These are phyloP conservation scores for Eimeria praecox DNA, from an alignment of 169 alveolate species.

Conservation along the genomic window DNA sequence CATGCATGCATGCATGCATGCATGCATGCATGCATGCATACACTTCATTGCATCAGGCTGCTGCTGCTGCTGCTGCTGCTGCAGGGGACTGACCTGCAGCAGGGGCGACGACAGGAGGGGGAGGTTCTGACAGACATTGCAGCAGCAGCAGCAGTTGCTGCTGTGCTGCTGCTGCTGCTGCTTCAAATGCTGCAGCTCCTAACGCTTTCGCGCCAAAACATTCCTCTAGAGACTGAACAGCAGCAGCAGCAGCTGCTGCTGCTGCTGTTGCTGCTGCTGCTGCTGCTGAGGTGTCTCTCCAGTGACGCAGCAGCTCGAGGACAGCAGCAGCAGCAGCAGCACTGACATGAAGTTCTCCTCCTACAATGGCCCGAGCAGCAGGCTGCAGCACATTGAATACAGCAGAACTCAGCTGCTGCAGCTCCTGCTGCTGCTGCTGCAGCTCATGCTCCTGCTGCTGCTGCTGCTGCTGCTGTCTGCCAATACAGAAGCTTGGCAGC, in stretches of 20 bases:
- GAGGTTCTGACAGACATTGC: not conserved
- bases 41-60: not conserved
- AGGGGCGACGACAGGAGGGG: not conserved
- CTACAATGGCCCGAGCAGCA: not conserved
- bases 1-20: not conserved
- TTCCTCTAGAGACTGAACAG: not conserved
- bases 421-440: not conserved
- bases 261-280: conserved; percentile 10
- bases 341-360: not conserved
- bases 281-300: not conserved
- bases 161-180: conserved; percentile 1
- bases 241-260: not conserved
- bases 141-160: conserved; percentile 51
- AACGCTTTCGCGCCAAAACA: not conserved
- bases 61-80: not conserved
- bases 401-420: not conserved
- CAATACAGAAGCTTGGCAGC: not conserved
- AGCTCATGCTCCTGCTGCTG: not conserved
- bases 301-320: not conserved
- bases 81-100: not conserved
- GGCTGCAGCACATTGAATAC: conserved; percentile 17
- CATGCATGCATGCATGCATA: not conserved
- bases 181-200: not conserved
- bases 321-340: conserved; percentile 9
- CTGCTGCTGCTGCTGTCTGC: not conserved